Percentiles rank a stretch among this genome's conserved stretches.
Evolutionary conservation across 495 filamentous ascomycete genomes (phyloP).

Genomic region (Lichenothelia convexa): DNA sequence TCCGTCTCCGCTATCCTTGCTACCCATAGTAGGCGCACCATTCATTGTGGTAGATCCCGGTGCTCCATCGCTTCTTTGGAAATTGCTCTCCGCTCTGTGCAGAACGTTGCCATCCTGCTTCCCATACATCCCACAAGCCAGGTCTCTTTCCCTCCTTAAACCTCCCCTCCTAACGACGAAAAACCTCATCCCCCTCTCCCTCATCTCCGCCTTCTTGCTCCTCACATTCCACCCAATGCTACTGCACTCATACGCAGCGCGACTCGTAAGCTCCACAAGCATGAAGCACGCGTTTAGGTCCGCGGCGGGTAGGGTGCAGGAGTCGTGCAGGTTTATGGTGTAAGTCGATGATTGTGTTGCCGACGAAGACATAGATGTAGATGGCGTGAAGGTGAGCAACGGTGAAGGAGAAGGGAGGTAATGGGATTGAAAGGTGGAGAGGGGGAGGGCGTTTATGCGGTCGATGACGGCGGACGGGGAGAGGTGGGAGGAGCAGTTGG

Average conservation of each 20-base stretch:
- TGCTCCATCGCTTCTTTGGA: not conserved
- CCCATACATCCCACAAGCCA: no score
- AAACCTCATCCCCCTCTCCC: constrained; percentile 36
- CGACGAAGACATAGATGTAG: not conserved
- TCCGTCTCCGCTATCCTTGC: no score
- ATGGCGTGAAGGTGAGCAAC: no score
- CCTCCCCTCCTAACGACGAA: constrained; percentile 12
- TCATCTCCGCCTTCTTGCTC: constrained; percentile 62
- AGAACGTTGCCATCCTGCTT: no score
- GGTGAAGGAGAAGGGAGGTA: not conserved
- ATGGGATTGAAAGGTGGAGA: not conserved
- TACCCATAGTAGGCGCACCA: constrained; percentile 2
- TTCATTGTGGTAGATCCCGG: not conserved
- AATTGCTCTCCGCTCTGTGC: not conserved
- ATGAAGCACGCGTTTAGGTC: constrained; percentile 50
- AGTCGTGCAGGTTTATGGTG: not conserved
- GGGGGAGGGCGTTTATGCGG: not conserved
- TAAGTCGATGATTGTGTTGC: constrained; percentile 20
- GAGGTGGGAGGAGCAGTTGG: not conserved
- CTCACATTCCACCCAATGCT: constrained; percentile 47
- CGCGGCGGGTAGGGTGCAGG: constrained; percentile 13
- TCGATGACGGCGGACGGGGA: constrained; percentile 1
- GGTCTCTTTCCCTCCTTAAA: not conserved
- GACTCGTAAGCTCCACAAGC: constrained; percentile 53
- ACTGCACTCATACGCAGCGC: constrained; percentile 44